Evolutionary conservation across 768 basidiomycete genomes (phyloP), one percentile per base, ranked within the genome.

Genomic region (Galerina marginata): DNA sequence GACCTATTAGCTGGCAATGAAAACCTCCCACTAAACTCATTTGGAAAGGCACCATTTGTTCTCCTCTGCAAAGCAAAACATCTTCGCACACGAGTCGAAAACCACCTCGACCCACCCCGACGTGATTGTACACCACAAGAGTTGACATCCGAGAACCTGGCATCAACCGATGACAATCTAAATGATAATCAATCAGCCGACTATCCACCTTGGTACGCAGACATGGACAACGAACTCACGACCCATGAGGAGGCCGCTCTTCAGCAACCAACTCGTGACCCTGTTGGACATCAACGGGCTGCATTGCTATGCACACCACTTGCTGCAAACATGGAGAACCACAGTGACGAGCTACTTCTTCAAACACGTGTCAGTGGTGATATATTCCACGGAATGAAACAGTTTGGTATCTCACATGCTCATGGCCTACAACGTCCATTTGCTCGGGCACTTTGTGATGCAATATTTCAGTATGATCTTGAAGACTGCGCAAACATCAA

Each of bases 351-450:
- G 43, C 11, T 7, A 12, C 7, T 45, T 2, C 43, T 45, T n/a
- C 43, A 4, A 23, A 26, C 48, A 20, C n/a, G 48, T 7, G 48
- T 71, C 14, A 43, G 69, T 5, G 69, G 69, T 26, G 72, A 71
- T 46, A 50, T 58, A 6, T 74, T 68, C 26, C 72, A 74, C 43
- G 42, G 71, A 6, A 67, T 74, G 46, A 65, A 73, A 42, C 67
- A 68, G 67, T 57, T 72, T 37, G 62, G 68, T 25, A 68, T 72
- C 14, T 61, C 66, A 3, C 52, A 53, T 23, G 20, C 54, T 12
- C 72, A 72, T 63, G 66, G 66, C 2, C 60, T 74, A 4, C 59
- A 61, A 2, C 56, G 58, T 9, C 63, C 60, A 5, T 74, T 72
- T 67, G 62, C 58, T 0, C 54, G 56, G 7, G 61, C 69, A 15